These are phyloP conservation scores for Torulaspora franciscae DNA, from an alignment of 805 yeast genomes.

Conservation along the genomic window DNA sequence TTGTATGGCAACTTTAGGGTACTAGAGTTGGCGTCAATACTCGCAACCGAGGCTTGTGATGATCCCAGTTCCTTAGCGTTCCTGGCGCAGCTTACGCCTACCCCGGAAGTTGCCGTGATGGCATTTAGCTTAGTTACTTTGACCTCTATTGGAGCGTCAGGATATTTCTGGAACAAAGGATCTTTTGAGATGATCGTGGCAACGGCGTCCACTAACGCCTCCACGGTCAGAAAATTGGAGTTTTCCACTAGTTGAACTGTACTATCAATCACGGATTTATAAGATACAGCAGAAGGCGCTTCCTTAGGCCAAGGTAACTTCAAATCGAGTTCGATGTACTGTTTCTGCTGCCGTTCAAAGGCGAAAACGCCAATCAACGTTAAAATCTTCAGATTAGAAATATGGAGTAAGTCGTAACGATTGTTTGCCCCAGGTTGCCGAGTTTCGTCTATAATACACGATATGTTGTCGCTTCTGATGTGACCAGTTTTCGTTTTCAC, in stretches of 20 bases:
- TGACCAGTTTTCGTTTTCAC: constrained; percentile 27
- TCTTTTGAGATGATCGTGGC: constrained; percentile 51
- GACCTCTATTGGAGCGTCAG: constrained; percentile 42
- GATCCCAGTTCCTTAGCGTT: constrained; percentile 38
- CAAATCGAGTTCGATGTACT: constrained; percentile 60
- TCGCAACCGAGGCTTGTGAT: neutral
- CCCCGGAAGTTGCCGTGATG: constrained; percentile 78
- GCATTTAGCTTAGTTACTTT: constrained; percentile 85
- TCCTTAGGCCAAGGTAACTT: constrained; percentile 41
- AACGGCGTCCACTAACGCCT: constrained; percentile 75
- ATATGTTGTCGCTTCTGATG: constrained; percentile 33
- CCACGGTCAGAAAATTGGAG: constrained; percentile 88
- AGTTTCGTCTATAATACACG: constrained; percentile 10
- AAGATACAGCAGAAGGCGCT: constrained; percentile 11
- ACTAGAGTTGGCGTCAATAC: constrained; percentile 16
- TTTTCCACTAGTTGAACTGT: constrained; percentile 60
- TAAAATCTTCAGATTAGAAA: constrained; percentile 52
- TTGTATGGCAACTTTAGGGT: constrained; percentile 37
- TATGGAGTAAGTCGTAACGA: constrained; percentile 29
- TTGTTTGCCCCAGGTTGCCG: neutral
- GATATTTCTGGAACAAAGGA: constrained; percentile 38
- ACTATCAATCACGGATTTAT: constrained; percentile 44
- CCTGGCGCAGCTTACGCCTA: constrained; percentile 74
- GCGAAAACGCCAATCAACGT: constrained; percentile 92
- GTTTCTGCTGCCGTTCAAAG: constrained; percentile 79